These are phyloP conservation scores for Setomelanomma holmii DNA, from an alignment of 2,329 filamentous ascomycete genomes.

Conservation along the genomic window DNA sequence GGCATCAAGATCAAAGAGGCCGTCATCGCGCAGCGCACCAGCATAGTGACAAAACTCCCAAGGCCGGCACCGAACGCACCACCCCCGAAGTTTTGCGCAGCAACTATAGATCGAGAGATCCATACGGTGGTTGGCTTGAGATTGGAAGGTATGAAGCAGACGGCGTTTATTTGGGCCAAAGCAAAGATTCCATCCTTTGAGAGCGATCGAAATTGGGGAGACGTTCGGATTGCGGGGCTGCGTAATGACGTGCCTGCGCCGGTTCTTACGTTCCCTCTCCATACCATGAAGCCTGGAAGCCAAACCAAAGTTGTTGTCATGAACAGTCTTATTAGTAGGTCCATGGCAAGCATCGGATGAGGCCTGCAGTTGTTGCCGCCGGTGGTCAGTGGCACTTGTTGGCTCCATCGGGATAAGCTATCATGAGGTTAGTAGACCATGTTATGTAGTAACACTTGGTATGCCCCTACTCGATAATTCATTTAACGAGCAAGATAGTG, in stretches of 20 bases:
- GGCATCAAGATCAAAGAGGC: slow-evolving; percentile 31
- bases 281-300: slow-evolving; percentile 13
- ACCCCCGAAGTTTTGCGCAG: not conserved
- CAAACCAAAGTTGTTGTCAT: slow-evolving; percentile 24
- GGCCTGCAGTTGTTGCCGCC: not conserved
- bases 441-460: too few species aligned
- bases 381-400: not conserved
- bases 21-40: slow-evolving; percentile 26
- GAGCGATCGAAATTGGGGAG: slow-evolving; percentile 20
- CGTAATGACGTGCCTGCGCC: slow-evolving; percentile 30
- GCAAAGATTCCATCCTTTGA: not conserved
- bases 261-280: slow-evolving; percentile 15
- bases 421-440: too few species aligned
- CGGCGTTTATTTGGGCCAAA: slow-evolving; percentile 32
- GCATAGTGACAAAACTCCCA: slow-evolving; percentile 20
- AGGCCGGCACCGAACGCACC: not conserved
- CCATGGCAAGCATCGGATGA: too few species aligned
- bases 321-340: slow-evolving; percentile 17
- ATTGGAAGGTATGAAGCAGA: slow-evolving; percentile 33
- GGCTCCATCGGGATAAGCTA: not conserved
- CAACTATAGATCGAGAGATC: slow-evolving; percentile 17
- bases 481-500: too few species aligned
- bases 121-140: slow-evolving; percentile 36
- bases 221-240: slow-evolving; percentile 29
- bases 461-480: too few species aligned